Base-by-base conservation (phyloP, 164 flowering plant genomes). In the Akebia trifoliata region DNA sequence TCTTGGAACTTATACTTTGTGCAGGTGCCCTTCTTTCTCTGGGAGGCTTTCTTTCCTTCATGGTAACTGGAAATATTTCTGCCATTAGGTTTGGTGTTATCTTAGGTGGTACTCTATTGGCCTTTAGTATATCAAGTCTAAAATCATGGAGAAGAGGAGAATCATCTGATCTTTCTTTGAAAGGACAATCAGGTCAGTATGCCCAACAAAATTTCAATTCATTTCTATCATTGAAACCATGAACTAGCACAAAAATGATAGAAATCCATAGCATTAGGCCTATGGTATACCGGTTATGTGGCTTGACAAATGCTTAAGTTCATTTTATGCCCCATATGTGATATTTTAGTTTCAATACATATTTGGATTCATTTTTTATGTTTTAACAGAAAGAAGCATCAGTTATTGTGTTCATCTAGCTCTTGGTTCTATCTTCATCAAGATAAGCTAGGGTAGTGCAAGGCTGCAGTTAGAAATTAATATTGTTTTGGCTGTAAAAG, bases 21-120 rank as follows among this genome's bases (percentile, higher is more conserved):
- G 74, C 86, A 93, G 98, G 98, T 65, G 63, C 67, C 37, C 47
- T 83, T 61, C 96, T 93, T 55, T 73, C 80, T 63, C 30, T 71
- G 53, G 85, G 88, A 28, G 97, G 99, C 44, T 87, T 93, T 70
- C 80, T 93, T 18, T 73, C 80, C 60, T 93, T 93, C 76, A 86
- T 93, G 97, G 20, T 87, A 28, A 81, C 90, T 22, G 96, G 99
- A 37, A 87, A 87, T 75, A 56, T 74, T 66, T 48, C 90, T 63
- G 88, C 89, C 51, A 69, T 93, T 47, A 86, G 97, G 75, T 93
- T 90, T 71, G 99, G 99, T 49, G 78, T 90, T 29, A 80, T 93
- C 54, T 86, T 90, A 22, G 99, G 99, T 12, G 90, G 95, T 49
- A 60, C 78, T 36, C 83, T 93, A 39, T 72, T 93, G 76, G 87